phyloP scores from a whole-genome alignment of 331 rosid species.

The Malus hybrid region DNA sequence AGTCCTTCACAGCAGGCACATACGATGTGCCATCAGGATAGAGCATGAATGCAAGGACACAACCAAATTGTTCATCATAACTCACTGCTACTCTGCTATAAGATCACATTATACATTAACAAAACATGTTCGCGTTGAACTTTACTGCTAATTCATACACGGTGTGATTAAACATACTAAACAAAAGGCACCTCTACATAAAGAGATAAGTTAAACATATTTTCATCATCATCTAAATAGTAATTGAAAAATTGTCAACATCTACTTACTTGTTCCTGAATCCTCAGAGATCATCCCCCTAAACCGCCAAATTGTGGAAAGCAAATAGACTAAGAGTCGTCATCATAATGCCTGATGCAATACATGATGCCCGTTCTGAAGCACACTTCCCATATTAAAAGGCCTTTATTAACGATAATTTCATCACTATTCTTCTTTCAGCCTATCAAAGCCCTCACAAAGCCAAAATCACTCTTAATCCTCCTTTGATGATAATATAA shows the following conservation, averaged over 20 bases:
- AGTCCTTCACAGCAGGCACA: not conserved
- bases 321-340: not conserved
- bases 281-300: not conserved
- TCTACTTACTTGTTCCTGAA: not conserved
- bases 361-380: slow-evolving; percentile 3
- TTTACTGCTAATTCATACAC: not conserved
- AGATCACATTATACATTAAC: not conserved
- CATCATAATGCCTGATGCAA: slow-evolving; percentile 8
- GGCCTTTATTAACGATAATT: slow-evolving; percentile 13
- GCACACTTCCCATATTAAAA: not conserved
- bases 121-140: not conserved
- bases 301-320: not conserved
- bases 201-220: not conserved
- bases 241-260: not conserved
- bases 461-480: slow-evolving; percentile 1
- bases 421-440: not conserved
- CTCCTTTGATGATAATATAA: slow-evolving; percentile 9
- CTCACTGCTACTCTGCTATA: not conserved
- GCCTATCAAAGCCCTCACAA: slow-evolving; percentile 4
- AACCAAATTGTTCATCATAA: not conserved
- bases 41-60: not conserved
- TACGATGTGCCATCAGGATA: not conserved
- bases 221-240: not conserved
- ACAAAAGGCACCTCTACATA: not conserved
- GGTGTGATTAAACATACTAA: not conserved